Evolutionary conservation across 331 rosid species (phyloP), one percentile per base, ranked within the genome.

Genomic region (Rhamnella rubrinervis): DNA sequence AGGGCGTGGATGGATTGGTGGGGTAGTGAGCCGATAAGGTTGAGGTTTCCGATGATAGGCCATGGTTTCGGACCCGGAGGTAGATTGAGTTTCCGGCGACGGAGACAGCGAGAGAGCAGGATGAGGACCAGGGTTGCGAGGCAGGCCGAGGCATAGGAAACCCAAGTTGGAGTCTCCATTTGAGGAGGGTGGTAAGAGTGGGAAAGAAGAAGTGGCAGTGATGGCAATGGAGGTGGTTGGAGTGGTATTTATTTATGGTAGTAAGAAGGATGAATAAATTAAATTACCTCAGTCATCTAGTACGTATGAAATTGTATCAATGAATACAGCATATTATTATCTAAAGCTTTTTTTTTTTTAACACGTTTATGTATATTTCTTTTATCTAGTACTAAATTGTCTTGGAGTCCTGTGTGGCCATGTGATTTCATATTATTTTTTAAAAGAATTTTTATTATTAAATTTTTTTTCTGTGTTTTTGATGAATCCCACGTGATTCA

Each of bases 61-160:
- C 97, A 86, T 9, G 90, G 84, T 58, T 75, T 85, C 66, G 97
- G 97, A 41, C 92, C 96, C 8, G 91, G 97, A 0, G 97, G 96
- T 0, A 86, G 50, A 1, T 83, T 84, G 40, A 81, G 77, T 19
- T 59, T 59, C 18, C 26, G 69, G 74, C 76, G 84, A 21, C 80
- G 76, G 67, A 76, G 78, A 18, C 11, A 62, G 68, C 15, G 78
- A 77, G 71, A 40, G 84, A 84, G 80, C 72, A 83, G 75, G 85
- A 88, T 21, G 35, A 88, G 71, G 23, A 65, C 81, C 0, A 82
- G 23, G 25, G 82, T 65, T 31, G 87, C 83, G 0, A 85, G 57
- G 65, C 83, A 84, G 55, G 72, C 65, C 15, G 72, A 75, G 1
- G 84, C 59, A 5, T 53, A 63, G 31, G 86, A 64, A 23, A 60